Base-by-base conservation (phyloP, 352 stramenopile species). In the Thalassiosira hispida region DNA sequence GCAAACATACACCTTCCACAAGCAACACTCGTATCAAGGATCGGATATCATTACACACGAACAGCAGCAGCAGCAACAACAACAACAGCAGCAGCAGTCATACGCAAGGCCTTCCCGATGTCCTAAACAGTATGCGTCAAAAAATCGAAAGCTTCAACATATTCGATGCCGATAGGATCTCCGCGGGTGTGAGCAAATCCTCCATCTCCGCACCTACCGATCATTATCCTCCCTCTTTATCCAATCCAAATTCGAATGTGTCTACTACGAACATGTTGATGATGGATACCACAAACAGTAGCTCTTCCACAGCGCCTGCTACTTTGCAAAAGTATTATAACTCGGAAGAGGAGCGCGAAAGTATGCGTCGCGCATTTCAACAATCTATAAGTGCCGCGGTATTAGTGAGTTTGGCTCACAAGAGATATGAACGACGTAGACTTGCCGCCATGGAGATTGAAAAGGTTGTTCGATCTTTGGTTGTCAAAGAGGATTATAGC, bases 381-480 rank as follows among this genome's bases (percentile, higher is more conserved):
- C 87, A 94, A 70, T 84, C 62, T 44, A 91, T 94, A 9, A 88
- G 69, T 51, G 83, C 89, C 0, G 84, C 87, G 31, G 87, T 94
- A 2, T 55, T 94, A 20, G 89, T 92, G 7, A 86, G 67, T 33
- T 65, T 94, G 49, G 89, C 89, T 38, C 89, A 94, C 68, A 94
- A 94, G 70, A 77, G 87, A 27, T 92, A 94, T 46, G 89, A 94
- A 81, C 83, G 89, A 56, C 67, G 89, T 20, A 57, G 87, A 56
- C 79, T 94, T 49, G 89, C 89, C 0, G 87, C 89, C n/a, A 93
- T 93, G 83, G 89, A 94, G 71, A 94, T 94, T 80, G 86, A 93
- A 86, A 93, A 93, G 65, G 86, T 92, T n/a, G 83, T 93, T 6
- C 72, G 87, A 35, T 67, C 68, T 18, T 61, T 93, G 20, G 87